A percentile compares a stretch with the other conserved stretches of the same genome.
Conservation (phyloP, 2,329 filamentous ascomycete species). For the Akanthomyces muscarius region DNA sequence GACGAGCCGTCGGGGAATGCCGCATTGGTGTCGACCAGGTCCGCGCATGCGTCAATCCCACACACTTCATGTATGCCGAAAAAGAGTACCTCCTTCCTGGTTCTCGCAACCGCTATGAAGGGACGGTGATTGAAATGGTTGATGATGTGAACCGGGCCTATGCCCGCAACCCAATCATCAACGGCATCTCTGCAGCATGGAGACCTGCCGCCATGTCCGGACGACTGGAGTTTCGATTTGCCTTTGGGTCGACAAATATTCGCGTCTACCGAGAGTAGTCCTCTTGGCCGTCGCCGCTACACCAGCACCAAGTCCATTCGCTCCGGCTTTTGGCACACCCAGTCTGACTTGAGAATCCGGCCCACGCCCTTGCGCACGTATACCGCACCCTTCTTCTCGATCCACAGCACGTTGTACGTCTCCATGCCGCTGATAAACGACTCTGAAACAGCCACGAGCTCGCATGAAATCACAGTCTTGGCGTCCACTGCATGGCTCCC, state of each 20-base stretch:
- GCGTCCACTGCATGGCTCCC: constrained; percentile 2
- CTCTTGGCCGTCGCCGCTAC: not conserved
- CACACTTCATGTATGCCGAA: constrained; percentile 4
- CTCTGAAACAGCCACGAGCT: constrained; percentile 11
- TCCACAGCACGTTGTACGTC: constrained; percentile 14
- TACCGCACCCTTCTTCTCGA: constrained; percentile 3
- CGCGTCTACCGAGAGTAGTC: not conserved
- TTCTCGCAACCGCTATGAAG: constrained; percentile 8
- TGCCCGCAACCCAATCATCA: not conserved
- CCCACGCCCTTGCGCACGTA: constrained; percentile 15
- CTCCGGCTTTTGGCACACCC: constrained; percentile 3
- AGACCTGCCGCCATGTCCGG: not conserved
- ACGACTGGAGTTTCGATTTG: constrained; percentile 10
- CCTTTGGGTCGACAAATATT: constrained; percentile 5
- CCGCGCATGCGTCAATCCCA: not conserved
- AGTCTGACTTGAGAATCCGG: constrained; percentile 13
- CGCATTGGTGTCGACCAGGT: constrained; percentile 4
- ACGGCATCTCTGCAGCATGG: not conserved
- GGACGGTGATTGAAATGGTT: constrained; percentile 5
- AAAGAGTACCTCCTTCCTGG: constrained; percentile 2
- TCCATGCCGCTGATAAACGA: constrained; percentile 7
- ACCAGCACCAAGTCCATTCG: constrained; percentile 7
- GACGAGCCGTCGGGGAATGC: constrained; percentile 3
- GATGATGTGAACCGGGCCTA: not conserved
- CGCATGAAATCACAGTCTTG: constrained; percentile 11